Conservation (phyloP, 345 rosid genomes). For the Camelina hispida region DNA sequence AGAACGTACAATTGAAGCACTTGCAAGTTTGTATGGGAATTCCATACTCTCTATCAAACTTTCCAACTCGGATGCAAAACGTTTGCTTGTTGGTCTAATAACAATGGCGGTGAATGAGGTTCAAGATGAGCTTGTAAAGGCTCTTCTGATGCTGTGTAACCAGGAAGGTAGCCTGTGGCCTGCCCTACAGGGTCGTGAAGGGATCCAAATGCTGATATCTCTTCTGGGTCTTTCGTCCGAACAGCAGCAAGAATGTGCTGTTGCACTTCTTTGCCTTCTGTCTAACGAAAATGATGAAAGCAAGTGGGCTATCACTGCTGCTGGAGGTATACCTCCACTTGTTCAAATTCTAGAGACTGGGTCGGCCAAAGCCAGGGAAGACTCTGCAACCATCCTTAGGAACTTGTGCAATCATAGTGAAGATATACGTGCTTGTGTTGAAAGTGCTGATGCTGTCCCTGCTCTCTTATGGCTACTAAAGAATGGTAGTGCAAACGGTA, state of each 20-base stretch:
- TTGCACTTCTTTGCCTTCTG: constrained; percentile 91
- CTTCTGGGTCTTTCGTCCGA: constrained; percentile 99
- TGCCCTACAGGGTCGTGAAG: constrained; percentile 98
- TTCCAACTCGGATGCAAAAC: constrained; percentile 86
- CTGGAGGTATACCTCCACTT: constrained; percentile 99
- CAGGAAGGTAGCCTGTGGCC: constrained; percentile 91
- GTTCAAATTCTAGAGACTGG: constrained; percentile 99
- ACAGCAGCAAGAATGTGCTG: constrained; percentile 99
- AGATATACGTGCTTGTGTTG: constrained; percentile 99
- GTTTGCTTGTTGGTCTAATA: constrained; percentile 95
- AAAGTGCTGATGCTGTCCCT: constrained; percentile 99
- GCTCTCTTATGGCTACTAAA: constrained; percentile 97
- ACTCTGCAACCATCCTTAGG: constrained; percentile 94
- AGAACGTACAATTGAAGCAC: constrained; percentile 98
- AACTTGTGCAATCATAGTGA: constrained; percentile 99
- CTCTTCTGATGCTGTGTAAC: constrained; percentile 87
- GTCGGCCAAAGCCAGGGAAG: constrained; percentile 98
- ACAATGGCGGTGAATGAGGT: constrained; percentile 97
- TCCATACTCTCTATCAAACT: constrained; percentile 74
- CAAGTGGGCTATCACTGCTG: constrained; percentile 99
- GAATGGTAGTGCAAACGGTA: constrained; percentile 96
- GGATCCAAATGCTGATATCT: constrained; percentile 93
- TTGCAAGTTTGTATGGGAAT: constrained; percentile 98
- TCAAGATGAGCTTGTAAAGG: constrained; percentile 92
- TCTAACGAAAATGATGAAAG: constrained; percentile 98